Evolutionary conservation across 1,139 yeast genomes (phyloP), one percentile per base, ranked within the genome.

Genomic region (Hanseniaspora gamundiae): DNA sequence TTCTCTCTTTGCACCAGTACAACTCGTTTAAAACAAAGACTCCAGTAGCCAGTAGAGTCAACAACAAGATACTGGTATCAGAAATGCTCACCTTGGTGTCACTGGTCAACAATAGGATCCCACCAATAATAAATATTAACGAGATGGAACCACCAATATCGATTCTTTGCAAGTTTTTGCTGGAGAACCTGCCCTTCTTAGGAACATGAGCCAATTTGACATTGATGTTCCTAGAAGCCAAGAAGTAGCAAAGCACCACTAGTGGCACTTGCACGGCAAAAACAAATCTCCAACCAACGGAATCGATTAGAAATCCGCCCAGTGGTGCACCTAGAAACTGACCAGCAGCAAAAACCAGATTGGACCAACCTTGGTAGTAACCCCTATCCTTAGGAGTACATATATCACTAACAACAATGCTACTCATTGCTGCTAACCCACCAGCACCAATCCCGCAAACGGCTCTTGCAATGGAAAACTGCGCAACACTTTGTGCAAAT

Each of bases 211-310:
- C 47, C 29, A 58, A 45, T 47, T 53, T 57, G 21, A 59, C 48
- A 42, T 58, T 58, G 17, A 59, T 47, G 53, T 55, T 56, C n/a
- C 41, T 49, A 42, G 24, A 53, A 38, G 65, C 46, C 55, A 50
- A 27, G 56, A 69, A 16, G 61, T 76, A 57, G 61, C 70, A 52
- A 2, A 62, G 17, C 8, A 74, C 38, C 2, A 84, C 74, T 36
- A 82, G 60, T 0, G 95, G 95, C 0, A 75, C 75, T 56, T 78
- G 85, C 17, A 69, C 52, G 43, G 69, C 67, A 56, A 78, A 78
- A 36, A 78, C 76, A 53, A 69, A 70, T 56, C 85, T 74, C 95
- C 96, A 87, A 8, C 95, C 94, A 51, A 77, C 69, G n/a, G 62
- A 56, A 47, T 78, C 84, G 20, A 88, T 74, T 28, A 85, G 64